phyloP scores from a whole-genome alignment of 805 yeast species.

The Sugiyamaella lignohabitans region DNA sequence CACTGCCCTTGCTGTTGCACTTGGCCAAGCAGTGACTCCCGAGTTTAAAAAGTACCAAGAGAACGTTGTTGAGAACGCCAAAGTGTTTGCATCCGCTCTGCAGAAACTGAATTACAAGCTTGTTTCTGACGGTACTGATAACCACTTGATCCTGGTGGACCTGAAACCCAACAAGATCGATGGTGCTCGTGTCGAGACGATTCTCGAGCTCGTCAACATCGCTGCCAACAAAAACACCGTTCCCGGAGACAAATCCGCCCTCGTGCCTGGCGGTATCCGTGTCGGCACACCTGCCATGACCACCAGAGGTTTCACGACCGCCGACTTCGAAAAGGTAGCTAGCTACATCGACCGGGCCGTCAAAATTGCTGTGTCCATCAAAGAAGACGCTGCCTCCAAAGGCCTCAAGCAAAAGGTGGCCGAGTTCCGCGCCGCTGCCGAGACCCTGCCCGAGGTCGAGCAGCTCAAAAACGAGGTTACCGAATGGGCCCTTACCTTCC shows the following conservation, averaged over 20 bases:
- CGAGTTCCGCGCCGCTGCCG: slow-evolving; percentile 66
- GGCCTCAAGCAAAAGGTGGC: slow-evolving; percentile 51
- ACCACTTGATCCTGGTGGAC: slow-evolving; percentile 83
- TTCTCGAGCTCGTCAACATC: slow-evolving; percentile 82
- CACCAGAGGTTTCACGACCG: slow-evolving; percentile 79
- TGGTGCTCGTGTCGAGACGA: slow-evolving; percentile 93
- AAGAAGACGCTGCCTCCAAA: slow-evolving; percentile 59
- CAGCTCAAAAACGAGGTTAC: slow-evolving; percentile 59
- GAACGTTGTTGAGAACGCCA: slow-evolving; percentile 75
- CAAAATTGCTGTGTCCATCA: slow-evolving; percentile 55
- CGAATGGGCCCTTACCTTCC: slow-evolving; percentile 66
- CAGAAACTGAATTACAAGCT: slow-evolving; percentile 58
- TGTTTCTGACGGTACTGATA: slow-evolving; percentile 92
- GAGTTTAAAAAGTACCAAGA: slow-evolving; percentile 84
- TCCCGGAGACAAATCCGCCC: slow-evolving; percentile 93
- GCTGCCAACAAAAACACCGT: slow-evolving; percentile 95
- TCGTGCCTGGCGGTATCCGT: slow-evolving; percentile 93
- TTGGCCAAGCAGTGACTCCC: slow-evolving; percentile 84
- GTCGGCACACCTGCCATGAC: slow-evolving; percentile 99
- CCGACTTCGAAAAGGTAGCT: slow-evolving; percentile 76
- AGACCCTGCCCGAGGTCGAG: slow-evolving; percentile 53
- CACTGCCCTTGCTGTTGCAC: slow-evolving; percentile 90
- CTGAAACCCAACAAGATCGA: slow-evolving; percentile 75
- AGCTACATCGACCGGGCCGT: slow-evolving; percentile 75
- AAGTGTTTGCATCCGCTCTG: slow-evolving; percentile 65